Evolutionary conservation across 2,329 filamentous ascomycete species (phyloP).

Genomic region (Trichophyton equinum): DNA sequence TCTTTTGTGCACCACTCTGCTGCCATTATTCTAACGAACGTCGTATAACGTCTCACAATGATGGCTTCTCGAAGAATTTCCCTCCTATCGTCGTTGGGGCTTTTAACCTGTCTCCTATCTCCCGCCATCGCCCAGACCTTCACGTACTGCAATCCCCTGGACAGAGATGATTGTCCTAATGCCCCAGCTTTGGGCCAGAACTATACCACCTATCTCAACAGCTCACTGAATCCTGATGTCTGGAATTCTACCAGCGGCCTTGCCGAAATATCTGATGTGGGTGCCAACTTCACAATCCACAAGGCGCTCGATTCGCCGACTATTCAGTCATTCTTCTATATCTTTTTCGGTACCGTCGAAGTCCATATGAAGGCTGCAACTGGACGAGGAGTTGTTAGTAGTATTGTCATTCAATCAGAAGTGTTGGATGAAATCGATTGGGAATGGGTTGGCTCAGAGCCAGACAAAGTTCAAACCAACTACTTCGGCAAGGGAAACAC

Average conservation of each 20-base stretch:
- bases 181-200: slow-evolving; percentile 53
- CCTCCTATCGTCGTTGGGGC: slow-evolving; percentile 17
- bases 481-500: slow-evolving; percentile 93
- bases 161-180: slow-evolving; percentile 57
- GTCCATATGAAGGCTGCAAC: slow-evolving; percentile 75
- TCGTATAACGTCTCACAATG: slow-evolving; percentile 5
- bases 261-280: slow-evolving; percentile 55
- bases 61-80: slow-evolving; percentile 6
- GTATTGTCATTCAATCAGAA: slow-evolving; percentile 84
- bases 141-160: slow-evolving; percentile 64
- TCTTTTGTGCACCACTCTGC: slow-evolving; percentile 1
- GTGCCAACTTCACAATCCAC: slow-evolving; percentile 68
- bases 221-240: slow-evolving; percentile 50
- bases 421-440: slow-evolving; percentile 91
- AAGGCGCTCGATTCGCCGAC: slow-evolving; percentile 73
- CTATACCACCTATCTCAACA: slow-evolving; percentile 30
- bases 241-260: slow-evolving; percentile 56
- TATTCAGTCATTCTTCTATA: slow-evolving; percentile 81
- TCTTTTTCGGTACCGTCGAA: slow-evolving; percentile 92
- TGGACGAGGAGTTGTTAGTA: slow-evolving; percentile 83
- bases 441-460: slow-evolving; percentile 35
- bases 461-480: slow-evolving; percentile 56
- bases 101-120: slow-evolving; percentile 20
- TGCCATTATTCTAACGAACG: neutral
- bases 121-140: slow-evolving; percentile 53